These are phyloP conservation scores for Extremus antarcticus DNA, from an alignment of 495 filamentous ascomycete species.

Conservation along the genomic window DNA sequence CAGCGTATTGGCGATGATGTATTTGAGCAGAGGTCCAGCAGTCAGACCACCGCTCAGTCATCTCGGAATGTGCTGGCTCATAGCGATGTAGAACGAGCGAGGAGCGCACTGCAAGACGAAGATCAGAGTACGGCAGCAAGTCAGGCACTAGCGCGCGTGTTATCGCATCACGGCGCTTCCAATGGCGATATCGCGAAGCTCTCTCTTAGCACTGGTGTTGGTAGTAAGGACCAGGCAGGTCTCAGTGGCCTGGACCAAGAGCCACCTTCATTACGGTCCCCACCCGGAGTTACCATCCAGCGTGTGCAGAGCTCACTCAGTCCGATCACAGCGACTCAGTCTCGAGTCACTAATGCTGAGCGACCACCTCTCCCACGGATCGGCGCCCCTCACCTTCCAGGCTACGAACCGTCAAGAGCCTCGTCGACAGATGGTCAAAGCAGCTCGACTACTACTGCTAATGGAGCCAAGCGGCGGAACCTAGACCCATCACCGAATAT, in stretches of 20 bases:
- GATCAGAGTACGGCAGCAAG: conserved; percentile 11
- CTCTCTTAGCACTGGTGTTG: not conserved
- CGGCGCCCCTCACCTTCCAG: conserved; percentile 40
- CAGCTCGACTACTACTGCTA: not conserved
- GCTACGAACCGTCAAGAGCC: conserved; percentile 44
- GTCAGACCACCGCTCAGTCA: not conserved
- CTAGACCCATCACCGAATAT: conserved; percentile 18
- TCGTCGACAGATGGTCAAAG: conserved; percentile 40
- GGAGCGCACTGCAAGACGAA: conserved; percentile 6
- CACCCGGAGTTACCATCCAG: too few relatives aligned
- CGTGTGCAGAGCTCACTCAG: not conserved
- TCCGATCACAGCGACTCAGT: not conserved
- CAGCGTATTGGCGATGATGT: not conserved
- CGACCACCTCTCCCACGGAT: conserved; percentile 33
- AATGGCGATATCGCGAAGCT: not conserved
- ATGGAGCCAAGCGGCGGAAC: not conserved
- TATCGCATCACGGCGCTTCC: conserved; percentile 11
- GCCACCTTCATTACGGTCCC: not conserved
- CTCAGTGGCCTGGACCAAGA: not conserved
- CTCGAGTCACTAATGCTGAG: not conserved
- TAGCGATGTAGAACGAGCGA: conserved; percentile 4
- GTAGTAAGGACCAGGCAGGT: not conserved
- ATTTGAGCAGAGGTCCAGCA: not conserved
- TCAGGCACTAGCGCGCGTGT: conserved; percentile 16
- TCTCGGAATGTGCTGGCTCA: not conserved